Evolutionary conservation across 2,329 filamentous ascomycete genomes (phyloP), one percentile per base, ranked within the genome.

Genomic region (Verruconis gallopava): DNA sequence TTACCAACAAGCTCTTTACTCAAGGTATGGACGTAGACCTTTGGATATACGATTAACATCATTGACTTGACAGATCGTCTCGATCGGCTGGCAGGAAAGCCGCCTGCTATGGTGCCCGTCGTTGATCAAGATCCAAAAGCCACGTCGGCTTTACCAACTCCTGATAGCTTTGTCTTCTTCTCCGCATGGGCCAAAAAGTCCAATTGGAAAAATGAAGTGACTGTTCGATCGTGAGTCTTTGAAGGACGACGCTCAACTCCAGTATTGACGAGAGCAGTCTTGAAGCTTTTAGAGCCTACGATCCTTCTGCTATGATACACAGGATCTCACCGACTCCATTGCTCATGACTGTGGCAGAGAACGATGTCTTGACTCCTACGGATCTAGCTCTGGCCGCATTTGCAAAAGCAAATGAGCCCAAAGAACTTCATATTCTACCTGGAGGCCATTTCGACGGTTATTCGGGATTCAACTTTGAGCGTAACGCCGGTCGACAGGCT

Each of bases 401-500:
- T 44, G 47, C 49, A n/a, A 50, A 53, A 4, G 63, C 61, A 1
- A 43, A 48, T 21, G 61, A 65, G 48, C 61, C 61, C 14, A 66
- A 66, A 48, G 49, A 61, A 42, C 48, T 66, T 37, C 49, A 56
- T 11, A 47, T 61, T 15, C 40, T 65, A 18, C 50, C 54, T 5
- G 55, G 58, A n/a, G 61, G 58, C 3, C 63, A 65, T 51, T 65
- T 64, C 48, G 61, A 62, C 44, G 53, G 45, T 9, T 65, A 62
- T 32, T 41, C 37, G 3, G 52, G 51, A 11, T 14, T 33, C 3
- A 46, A 47, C 41, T 51, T 56, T 38, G 59, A 59, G 44, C 47
- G 49, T 22, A 60, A 59, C 43, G 49, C 56, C 35, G 46, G 42
- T 5, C 48, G 39, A 13, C 57, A 63, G 48, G n/a, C n/a, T 30